Percentiles rank a stretch among this genome's conserved stretches.
phyloP scores from a whole-genome alignment of 495 filamentous ascomycete species.

The Penicillium crystallinum region DNA sequence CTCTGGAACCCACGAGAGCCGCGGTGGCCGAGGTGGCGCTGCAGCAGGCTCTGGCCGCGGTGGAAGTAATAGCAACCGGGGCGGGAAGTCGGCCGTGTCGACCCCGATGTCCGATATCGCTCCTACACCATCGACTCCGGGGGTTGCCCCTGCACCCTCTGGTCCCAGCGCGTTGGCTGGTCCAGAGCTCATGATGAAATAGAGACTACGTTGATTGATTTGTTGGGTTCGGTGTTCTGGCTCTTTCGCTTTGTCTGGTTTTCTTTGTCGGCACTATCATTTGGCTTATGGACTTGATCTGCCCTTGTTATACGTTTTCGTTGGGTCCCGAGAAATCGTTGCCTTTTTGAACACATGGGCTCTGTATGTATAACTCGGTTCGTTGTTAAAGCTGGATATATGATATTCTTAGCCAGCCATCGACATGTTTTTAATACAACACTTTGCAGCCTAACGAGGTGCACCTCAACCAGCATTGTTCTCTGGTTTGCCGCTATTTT shows the following conservation, averaged over 20 bases:
- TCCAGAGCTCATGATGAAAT: constrained; percentile 30
- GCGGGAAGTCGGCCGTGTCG: constrained; percentile 22
- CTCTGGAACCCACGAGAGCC: constrained; percentile 21
- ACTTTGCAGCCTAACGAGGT: background rate
- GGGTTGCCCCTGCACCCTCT: constrained; percentile 19
- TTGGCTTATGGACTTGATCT: background rate
- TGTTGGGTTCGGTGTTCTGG: constrained; percentile 1
- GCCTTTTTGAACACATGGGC: background rate
- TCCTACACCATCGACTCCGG: constrained; percentile 21
- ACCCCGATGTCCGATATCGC: constrained; percentile 28
- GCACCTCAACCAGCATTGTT: background rate
- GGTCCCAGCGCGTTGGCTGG: constrained; percentile 25
- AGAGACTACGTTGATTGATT: constrained; percentile 5
- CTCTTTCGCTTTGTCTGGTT: background rate
- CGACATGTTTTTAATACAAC: background rate
- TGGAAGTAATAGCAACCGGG: constrained; percentile 26
- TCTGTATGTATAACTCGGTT: constrained; percentile 5
- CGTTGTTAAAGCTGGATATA: background rate
- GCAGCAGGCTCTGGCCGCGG: constrained; percentile 26
- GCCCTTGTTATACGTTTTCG: background rate
- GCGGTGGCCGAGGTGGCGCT: constrained; percentile 28
- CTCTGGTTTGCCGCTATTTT: background rate
- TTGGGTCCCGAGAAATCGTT: background rate
- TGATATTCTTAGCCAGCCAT: background rate
- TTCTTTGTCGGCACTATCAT: background rate